Percentiles rank a stretch among this genome's conserved stretches.
Conservation (phyloP, 352 stramenopile species). For the Globisporangium paddicum region DNA sequence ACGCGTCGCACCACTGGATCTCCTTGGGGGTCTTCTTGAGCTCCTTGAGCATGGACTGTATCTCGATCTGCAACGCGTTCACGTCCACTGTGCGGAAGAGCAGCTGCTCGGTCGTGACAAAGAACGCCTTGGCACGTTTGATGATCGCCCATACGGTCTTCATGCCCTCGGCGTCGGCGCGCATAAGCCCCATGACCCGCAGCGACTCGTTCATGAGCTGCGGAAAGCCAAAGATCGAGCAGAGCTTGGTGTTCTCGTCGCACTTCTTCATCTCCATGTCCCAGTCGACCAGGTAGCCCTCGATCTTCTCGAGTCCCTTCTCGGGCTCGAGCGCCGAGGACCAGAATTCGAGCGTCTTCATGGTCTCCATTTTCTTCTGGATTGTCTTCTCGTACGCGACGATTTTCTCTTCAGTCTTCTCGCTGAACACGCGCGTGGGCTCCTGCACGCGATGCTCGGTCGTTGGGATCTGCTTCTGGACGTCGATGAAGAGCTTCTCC, state of each 20-base stretch:
- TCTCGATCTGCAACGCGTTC: slow-evolving; percentile 93
- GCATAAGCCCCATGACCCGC: slow-evolving; percentile 88
- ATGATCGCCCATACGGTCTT: slow-evolving; percentile 82
- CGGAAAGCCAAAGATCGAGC: slow-evolving; percentile 93
- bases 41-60: slow-evolving; percentile 92
- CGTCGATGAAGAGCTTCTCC: slow-evolving; percentile 75
- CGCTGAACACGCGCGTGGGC: slow-evolving; percentile 79
- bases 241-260: slow-evolving; percentile 90
- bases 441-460: slow-evolving; percentile 76
- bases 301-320: slow-evolving; percentile 81
- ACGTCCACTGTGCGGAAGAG: slow-evolving; percentile 91
- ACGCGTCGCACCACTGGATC: slow-evolving; percentile 91
- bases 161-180: slow-evolving; percentile 62
- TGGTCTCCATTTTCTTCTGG: slow-evolving; percentile 66
- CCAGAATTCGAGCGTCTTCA: slow-evolving; percentile 86
- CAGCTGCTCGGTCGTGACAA: slow-evolving; percentile 61
- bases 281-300: slow-evolving; percentile 74
- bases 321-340: slow-evolving; percentile 75
- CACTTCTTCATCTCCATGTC: slow-evolving; percentile 89
- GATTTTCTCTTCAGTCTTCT: slow-evolving; percentile 93
- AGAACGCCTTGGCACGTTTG: slow-evolving; percentile 72
- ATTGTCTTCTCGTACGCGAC: slow-evolving; percentile 91
- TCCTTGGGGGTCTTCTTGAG: slow-evolving; percentile 91
- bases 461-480: slow-evolving; percentile 72
- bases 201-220: slow-evolving; percentile 90